Evolutionary conservation across 352 stramenopile genomes (phyloP).

Genomic region (Pythium aristosporum): DNA sequence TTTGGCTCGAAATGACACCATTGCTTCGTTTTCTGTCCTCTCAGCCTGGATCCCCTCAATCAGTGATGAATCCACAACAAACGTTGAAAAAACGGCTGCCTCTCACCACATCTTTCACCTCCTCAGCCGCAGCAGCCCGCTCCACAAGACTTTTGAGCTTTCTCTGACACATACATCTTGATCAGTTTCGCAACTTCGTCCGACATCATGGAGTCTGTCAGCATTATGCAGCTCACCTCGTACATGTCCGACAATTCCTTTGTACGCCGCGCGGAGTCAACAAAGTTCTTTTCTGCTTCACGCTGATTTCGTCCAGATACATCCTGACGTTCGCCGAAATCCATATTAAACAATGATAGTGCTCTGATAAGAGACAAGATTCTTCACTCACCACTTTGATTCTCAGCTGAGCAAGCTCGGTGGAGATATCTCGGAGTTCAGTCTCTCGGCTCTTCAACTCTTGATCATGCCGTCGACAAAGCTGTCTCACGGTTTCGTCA

Average conservation of each 20-base stretch:
- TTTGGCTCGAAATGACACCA: constrained; percentile 45
- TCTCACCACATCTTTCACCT: constrained; percentile 55
- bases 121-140: constrained; percentile 47
- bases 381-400: constrained; percentile 39
- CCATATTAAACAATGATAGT: neutral
- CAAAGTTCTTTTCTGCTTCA: constrained; percentile 51
- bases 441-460: constrained; percentile 49
- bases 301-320: constrained; percentile 43
- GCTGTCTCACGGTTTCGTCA: constrained; percentile 36
- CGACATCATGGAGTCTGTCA: neutral
- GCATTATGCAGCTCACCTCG: constrained; percentile 29
- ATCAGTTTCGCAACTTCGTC: neutral
- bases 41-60: neutral
- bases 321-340: constrained; percentile 29
- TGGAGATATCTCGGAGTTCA: constrained; percentile 46
- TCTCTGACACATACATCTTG: constrained; percentile 25
- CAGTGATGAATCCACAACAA: neutral
- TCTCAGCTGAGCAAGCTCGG: constrained; percentile 50
- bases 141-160: constrained; percentile 51
- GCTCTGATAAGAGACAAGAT: neutral
- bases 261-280: constrained; percentile 34
- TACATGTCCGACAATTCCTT: constrained; percentile 46
- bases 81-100: neutral
- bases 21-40: constrained; percentile 43
- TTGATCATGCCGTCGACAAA: constrained; percentile 37